Evolutionary conservation across 2,329 filamentous ascomycete genomes (phyloP).

Genomic region (Paracoccidioides lutzii): DNA sequence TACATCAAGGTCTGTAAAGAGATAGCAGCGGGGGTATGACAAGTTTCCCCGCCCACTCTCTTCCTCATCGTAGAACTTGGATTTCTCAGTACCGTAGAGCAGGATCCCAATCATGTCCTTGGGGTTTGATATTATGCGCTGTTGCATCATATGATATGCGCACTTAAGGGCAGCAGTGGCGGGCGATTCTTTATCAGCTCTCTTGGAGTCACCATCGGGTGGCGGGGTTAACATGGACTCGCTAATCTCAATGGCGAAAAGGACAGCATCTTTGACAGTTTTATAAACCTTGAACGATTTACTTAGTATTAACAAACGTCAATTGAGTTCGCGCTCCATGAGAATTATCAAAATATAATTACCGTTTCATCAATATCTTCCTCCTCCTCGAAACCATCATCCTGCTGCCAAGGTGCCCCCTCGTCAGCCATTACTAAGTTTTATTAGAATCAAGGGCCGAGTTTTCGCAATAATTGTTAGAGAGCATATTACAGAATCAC

Average conservation of each 20-base stretch:
- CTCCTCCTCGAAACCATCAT: conserved; percentile 32
- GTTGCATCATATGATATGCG: conserved; percentile 90
- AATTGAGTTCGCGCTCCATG: neutral
- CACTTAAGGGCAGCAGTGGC: conserved; percentile 80
- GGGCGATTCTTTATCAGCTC: conserved; percentile 64
- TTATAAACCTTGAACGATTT: conserved; percentile 57
- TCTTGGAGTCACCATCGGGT: conserved; percentile 53
- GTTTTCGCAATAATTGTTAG: neutral
- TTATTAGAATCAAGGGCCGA: neutral
- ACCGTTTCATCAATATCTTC: conserved; percentile 36
- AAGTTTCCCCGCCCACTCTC: conserved; percentile 43
- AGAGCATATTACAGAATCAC: too few relatives aligned
- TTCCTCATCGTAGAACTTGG: conserved; percentile 60
- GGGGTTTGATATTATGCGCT: conserved; percentile 92
- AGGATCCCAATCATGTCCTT: conserved; percentile 95
- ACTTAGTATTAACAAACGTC: neutral
- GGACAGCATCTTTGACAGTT: conserved; percentile 88
- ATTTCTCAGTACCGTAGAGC: conserved; percentile 77
- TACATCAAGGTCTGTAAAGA: conserved; percentile 76
- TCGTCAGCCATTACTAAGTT: conserved; percentile 25
- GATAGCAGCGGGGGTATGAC: conserved; percentile 81
- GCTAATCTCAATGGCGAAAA: conserved; percentile 90
- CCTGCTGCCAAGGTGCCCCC: conserved; percentile 22
- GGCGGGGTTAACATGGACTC: conserved; percentile 67
- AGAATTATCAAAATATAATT: conserved; percentile 5